Evolutionary conservation across 495 filamentous ascomycete species (phyloP), one percentile per base, ranked within the genome.

Genomic region (Daldinia concentrica): DNA sequence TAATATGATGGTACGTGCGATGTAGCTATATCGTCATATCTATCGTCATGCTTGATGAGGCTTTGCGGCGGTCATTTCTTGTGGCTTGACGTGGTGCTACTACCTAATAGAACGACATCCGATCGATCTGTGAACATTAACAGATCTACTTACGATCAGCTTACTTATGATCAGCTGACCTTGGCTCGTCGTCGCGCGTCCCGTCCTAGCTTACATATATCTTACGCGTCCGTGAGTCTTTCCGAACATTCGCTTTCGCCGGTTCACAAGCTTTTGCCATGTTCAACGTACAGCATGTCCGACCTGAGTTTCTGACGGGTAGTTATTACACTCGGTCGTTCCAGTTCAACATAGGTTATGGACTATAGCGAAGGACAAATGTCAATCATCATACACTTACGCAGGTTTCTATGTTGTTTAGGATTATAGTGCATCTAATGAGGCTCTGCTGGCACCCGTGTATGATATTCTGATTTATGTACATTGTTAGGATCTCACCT

Each of bases 41-140:
- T 22, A 22, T 48, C 17, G 43, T 9, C 19, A 22, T 48, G 9
- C 22, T 48, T 1, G 19, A 48, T 4, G 9, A 24, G 43, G 19
- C 19, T 22, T 48, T 48, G 43, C 22, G 11, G 43, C 17, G 19
- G 19, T 48, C 43, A 22, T 24, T 22, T 48, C 43, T 24, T 19
- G 43, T 48, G 43, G 43, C 43, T 48, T 48, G 43, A 48, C 19
- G 22, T 48, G 43, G 43, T 24, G 19, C 43, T 48, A 48, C 34
- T 36, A 36, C 32, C 9, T 36, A 36, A 36, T 48, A 22, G 43
- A 48, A 48, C 17, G 43, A 48, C 19, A 48, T 24, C 43, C 19
- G 43, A 48, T 48, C 43, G 43, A 48, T 48, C 43, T 48, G 43
- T 22, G 19, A 22, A 48, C 9, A 4, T 15, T 48, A 19, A 48